phyloP scores from a whole-genome alignment of 2,329 filamentous ascomycete genomes.

The Fusarium redolens region DNA sequence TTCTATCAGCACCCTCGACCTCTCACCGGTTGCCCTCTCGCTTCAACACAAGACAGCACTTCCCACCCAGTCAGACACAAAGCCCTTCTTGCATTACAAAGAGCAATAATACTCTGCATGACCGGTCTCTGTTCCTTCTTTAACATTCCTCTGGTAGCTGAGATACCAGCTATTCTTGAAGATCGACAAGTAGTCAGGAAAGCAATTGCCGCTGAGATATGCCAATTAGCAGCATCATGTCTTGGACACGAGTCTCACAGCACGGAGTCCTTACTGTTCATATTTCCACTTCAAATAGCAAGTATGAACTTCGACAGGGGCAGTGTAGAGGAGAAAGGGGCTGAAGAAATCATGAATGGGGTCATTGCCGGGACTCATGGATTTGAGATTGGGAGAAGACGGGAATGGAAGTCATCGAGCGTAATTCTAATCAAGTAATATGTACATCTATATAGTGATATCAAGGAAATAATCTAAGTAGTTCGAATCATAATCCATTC shows the following conservation, averaged over 20 bases:
- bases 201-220: constrained; percentile 14
- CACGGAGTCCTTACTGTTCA: constrained; percentile 2
- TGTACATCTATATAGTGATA: neutral
- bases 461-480: neutral
- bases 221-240: constrained; percentile 1
- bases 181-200: neutral
- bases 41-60: fast-evolving
- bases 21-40: neutral
- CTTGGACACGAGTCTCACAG: neutral
- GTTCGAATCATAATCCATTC: constrained; percentile 23
- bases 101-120: constrained; percentile 16
- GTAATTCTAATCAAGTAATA: neutral
- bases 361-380: constrained; percentile 16
- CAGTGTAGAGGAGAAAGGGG: constrained; percentile 3
- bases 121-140: neutral
- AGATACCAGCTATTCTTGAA: neutral
- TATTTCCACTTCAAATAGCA: constrained; percentile 10
- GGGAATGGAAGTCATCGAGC: neutral
- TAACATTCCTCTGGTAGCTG: neutral
- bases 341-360: constrained; percentile 14
- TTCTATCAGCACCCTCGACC: constrained; percentile 3
- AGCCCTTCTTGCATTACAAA: neutral
- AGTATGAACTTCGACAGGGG: constrained; percentile 10
- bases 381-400: constrained; percentile 23
- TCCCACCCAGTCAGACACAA: neutral